Evolutionary conservation across 805 yeast genomes (phyloP).

Genomic region (Wickerhamiella lipophila): DNA sequence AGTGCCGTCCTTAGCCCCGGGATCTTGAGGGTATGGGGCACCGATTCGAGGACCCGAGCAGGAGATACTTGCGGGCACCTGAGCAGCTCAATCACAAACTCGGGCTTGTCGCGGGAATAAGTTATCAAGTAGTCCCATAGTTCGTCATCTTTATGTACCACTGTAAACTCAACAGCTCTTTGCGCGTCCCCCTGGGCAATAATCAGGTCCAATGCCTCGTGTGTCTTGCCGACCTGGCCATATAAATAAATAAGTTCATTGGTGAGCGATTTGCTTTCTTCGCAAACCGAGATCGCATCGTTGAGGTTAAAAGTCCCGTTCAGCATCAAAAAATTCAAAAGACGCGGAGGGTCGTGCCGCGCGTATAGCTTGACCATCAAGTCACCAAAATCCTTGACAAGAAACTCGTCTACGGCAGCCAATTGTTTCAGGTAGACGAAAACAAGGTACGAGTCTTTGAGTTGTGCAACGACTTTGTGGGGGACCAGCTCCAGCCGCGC

Average conservation of each 20-base stretch:
- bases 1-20: conserved; percentile 53
- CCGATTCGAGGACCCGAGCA: conserved; percentile 49
- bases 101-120: conserved; percentile 57
- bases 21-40: conserved; percentile 50
- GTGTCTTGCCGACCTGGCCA: conserved; percentile 70
- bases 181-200: conserved; percentile 68
- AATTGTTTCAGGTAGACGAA: conserved; percentile 55
- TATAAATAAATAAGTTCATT: conserved; percentile 71
- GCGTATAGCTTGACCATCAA: conserved; percentile 54
- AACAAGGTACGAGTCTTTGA: conserved; percentile 29
- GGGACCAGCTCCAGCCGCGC: conserved; percentile 41
- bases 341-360: conserved; percentile 40
- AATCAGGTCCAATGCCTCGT: conserved; percentile 62
- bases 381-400: conserved; percentile 49
- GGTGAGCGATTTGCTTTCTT: conserved; percentile 33
- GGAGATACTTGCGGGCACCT: conserved; percentile 42
- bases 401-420: conserved; percentile 41
- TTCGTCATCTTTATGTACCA: conserved; percentile 53
- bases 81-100: conserved; percentile 62
- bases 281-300: conserved; percentile 55
- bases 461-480: conserved; percentile 34
- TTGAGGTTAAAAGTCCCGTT: conserved; percentile 50
- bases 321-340: conserved; percentile 49
- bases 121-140: conserved; percentile 67
- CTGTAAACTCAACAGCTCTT: conserved; percentile 69